Evolutionary conservation across 2,329 filamentous ascomycete species (phyloP), one percentile per base, ranked within the genome.

Genomic region (Fusarium nisikadoi): DNA sequence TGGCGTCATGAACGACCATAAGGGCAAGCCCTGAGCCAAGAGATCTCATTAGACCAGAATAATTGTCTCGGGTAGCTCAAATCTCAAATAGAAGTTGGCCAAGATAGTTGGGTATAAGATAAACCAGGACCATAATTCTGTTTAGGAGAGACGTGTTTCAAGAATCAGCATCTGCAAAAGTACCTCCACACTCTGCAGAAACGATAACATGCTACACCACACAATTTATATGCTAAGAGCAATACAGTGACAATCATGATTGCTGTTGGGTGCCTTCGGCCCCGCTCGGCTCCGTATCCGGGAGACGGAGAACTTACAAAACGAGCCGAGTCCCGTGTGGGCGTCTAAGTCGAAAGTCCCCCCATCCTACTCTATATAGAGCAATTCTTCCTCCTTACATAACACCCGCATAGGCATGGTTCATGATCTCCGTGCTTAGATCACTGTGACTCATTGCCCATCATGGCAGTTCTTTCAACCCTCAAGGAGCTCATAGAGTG

Each of bases 401-500:
- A 17, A 38, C 35, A 43, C 25, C 16, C 19, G 12, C 36, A 42
- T 27, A n/a, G 36, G 25, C 19, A 23, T 49, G 31, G 19, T 19
- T 8, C 23, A 10, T 5, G 6, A 13, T 12, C 41, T 14, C n/a
- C 4, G 39, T 20, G n/a, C 19, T 25, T 42, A 35, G 3, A 45
- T 19, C 12, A 45, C 12, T 35, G 35, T 20, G 33, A 54, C 42
- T 47, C 54, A 6, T n/a, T 31, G 58, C 46, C 46, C 50, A 65
- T 39, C 67, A 81, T 81, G 79, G 52, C 66, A 42, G 61, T 75
- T 50, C 55, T 77, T 49, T 59, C 72, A 27, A 69, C 72, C 23
- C 50, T 80, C 46, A 65, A 67, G 41, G 72, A 78, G 52, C 61
- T 80, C 50, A 36, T 82, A 76, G 55, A 67, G 68, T 76, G 77